These are phyloP conservation scores for Castanea crenata DNA, from an alignment of 306 rosid genomes.

Conservation along the genomic window DNA sequence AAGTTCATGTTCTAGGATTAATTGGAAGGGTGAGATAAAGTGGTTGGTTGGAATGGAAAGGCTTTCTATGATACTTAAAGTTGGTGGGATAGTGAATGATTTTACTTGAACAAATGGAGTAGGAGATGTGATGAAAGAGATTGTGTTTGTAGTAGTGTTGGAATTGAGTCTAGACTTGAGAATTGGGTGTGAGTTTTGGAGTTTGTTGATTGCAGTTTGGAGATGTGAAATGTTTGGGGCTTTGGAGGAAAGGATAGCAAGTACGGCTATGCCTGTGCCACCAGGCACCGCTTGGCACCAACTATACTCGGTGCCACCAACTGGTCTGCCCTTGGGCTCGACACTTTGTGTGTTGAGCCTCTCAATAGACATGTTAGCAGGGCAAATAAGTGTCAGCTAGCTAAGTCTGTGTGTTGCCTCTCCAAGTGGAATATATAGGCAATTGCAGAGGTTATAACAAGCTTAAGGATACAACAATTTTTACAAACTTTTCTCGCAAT, in stretches of 20 bases:
- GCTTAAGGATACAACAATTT: no score
- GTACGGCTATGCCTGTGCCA: constrained; percentile 55
- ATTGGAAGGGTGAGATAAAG: constrained; percentile 40
- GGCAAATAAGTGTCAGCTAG: background rate
- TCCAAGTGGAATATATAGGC: background rate
- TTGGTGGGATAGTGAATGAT: background rate
- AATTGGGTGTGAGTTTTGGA: constrained; percentile 58
- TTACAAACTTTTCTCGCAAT: no score
- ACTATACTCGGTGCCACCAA: constrained; percentile 43
- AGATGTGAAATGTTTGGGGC: constrained; percentile 15
- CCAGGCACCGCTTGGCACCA: constrained; percentile 55
- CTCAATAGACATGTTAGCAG: background rate
- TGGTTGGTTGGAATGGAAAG: background rate
- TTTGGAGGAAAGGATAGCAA: constrained; percentile 36
- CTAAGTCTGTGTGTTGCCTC: background rate
- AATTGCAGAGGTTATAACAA: background rate
- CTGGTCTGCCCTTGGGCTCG: constrained; percentile 22
- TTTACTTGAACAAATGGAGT: constrained; percentile 35
- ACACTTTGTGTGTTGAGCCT: background rate
- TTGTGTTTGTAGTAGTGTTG: background rate
- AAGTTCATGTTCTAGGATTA: constrained; percentile 47
- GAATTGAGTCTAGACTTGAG: constrained; percentile 46
- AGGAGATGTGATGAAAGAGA: constrained; percentile 35
- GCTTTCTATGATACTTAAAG: constrained; percentile 13
- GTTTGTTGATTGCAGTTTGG: constrained; percentile 37